phyloP scores from a whole-genome alignment of 768 basidiomycete genomes.

The Tricholoma flavovirens region DNA sequence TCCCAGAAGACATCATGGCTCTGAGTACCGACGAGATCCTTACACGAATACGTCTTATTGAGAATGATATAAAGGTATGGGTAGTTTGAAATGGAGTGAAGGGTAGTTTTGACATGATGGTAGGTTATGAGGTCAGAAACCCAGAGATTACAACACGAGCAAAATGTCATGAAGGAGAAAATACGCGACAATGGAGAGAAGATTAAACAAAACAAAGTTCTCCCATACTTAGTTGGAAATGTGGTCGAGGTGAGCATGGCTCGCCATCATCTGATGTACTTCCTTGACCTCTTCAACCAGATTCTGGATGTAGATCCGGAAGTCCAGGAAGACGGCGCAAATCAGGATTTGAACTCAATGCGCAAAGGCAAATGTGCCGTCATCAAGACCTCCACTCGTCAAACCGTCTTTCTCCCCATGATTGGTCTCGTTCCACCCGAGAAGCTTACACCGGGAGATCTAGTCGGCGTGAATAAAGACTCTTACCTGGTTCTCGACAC shows the following conservation, averaged over 20 bases:
- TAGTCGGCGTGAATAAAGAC: slow-evolving; percentile 99
- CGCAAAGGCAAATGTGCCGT: slow-evolving; percentile 98
- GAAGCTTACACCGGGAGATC: slow-evolving; percentile 82
- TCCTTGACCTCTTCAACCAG: slow-evolving; percentile 33
- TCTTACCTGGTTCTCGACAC: slow-evolving; percentile 96
- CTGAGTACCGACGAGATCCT: slow-evolving; percentile 81
- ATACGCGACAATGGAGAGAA: slow-evolving; percentile 97
- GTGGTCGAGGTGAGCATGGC: slow-evolving; percentile 86
- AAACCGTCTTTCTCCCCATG: slow-evolving; percentile 97
- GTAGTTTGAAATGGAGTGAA: not conserved
- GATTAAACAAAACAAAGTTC: slow-evolving; percentile 98
- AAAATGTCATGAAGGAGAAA: slow-evolving; percentile 96
- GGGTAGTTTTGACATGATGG: slow-evolving; percentile 3
- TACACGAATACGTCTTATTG: slow-evolving; percentile 87
- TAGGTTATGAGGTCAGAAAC: slow-evolving; percentile 98
- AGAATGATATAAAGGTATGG: slow-evolving; percentile 91
- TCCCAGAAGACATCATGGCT: slow-evolving; percentile 80
- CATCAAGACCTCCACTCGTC: slow-evolving; percentile 97
- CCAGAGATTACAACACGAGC: slow-evolving; percentile 86
- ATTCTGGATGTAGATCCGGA: slow-evolving; percentile 94
- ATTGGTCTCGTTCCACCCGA: slow-evolving; percentile 96
- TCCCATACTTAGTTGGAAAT: slow-evolving; percentile 96
- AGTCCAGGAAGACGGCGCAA: slow-evolving; percentile 91
- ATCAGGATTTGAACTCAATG: slow-evolving; percentile 91
- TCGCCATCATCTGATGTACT: not conserved